A percentile compares a stretch with the other conserved stretches of the same genome.
These are phyloP conservation scores for Cavenderia fasciculata DNA, from an alignment of 78 protist genomes.

Conservation along the genomic window DNA sequence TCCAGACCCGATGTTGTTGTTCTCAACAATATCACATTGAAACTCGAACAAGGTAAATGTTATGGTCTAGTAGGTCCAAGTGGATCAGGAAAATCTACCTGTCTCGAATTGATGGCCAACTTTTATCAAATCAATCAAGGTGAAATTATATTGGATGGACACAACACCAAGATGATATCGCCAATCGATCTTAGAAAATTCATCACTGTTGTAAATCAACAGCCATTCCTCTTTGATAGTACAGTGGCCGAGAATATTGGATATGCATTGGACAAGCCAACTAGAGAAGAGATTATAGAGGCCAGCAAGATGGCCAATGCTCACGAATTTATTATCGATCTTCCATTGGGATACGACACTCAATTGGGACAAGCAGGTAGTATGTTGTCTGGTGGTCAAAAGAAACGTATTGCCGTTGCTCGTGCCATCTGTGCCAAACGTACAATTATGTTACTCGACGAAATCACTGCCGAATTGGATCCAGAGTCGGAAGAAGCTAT, in stretches of 20 bases:
- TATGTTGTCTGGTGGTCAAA: constrained; percentile 94
- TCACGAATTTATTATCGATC: constrained; percentile 89
- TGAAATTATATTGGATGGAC: constrained; percentile 85
- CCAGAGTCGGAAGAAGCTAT: constrained; percentile 91
- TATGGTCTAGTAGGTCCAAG: constrained; percentile 91
- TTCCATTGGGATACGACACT: constrained; percentile 86
- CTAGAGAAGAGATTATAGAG: constrained; percentile 39
- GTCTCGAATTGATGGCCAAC: constrained; percentile 72
- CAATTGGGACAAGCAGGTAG: constrained; percentile 88
- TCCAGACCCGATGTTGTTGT: constrained; percentile 74
- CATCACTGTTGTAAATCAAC: constrained; percentile 86
- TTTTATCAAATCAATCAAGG: constrained; percentile 73
- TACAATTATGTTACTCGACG: constrained; percentile 92
- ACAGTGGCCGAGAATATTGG: constrained; percentile 74
- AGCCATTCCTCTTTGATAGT: constrained; percentile 86
- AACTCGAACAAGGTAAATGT: constrained; percentile 79
- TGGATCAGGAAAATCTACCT: constrained; percentile 92
- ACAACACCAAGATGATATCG: constrained; percentile 50
- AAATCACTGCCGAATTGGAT: constrained; percentile 95
- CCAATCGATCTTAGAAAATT: constrained; percentile 71
- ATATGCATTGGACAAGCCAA: constrained; percentile 49
- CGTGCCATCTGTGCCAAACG: constrained; percentile 90
- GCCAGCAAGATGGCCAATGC: constrained; percentile 92
- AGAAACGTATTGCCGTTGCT: constrained; percentile 96
- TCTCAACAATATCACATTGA: constrained; percentile 70